phyloP scores from a whole-genome alignment of 1,284 basidiomycete genomes.

The Naganishia cerealis region DNA sequence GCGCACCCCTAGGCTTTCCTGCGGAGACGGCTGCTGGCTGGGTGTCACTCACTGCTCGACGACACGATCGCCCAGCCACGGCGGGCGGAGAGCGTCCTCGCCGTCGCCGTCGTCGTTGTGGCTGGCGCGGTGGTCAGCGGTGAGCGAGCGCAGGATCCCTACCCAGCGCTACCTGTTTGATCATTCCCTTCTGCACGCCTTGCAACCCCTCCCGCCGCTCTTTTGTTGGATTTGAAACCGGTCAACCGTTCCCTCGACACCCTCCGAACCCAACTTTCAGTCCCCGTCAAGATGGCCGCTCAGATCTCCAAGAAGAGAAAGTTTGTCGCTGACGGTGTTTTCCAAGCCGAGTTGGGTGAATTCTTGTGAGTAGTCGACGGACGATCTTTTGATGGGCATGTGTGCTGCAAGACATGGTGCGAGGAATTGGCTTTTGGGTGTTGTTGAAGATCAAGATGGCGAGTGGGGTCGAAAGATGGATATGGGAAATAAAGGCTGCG shows the following conservation, averaged over 20 bases:
- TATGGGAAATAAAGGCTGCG: neutral
- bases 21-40: neutral
- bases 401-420: neutral
- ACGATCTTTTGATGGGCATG: neutral
- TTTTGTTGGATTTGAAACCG: slow-evolving; percentile 1
- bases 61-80: neutral
- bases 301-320: slow-evolving; percentile 94
- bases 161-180: neutral
- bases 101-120: neutral
- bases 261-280: slow-evolving; percentile 13
- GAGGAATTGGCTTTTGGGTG: neutral
- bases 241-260: slow-evolving; percentile 16
- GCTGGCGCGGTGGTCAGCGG: neutral
- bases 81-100: neutral
- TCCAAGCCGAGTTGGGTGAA: slow-evolving; percentile 96
- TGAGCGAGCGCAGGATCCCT: neutral
- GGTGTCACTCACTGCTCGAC: neutral
- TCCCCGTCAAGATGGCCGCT: slow-evolving; percentile 45
- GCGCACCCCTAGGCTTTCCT: neutral
- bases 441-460: neutral
- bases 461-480: neutral
- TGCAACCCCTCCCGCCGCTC: too few species aligned
- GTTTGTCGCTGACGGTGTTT: slow-evolving; percentile 98
- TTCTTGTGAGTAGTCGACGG: slow-evolving; percentile 65
- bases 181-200: slow-evolving; percentile 8